Evolutionary conservation across 257 asterid genomes (phyloP).

Genomic region (Solanum infundibuliforme): DNA sequence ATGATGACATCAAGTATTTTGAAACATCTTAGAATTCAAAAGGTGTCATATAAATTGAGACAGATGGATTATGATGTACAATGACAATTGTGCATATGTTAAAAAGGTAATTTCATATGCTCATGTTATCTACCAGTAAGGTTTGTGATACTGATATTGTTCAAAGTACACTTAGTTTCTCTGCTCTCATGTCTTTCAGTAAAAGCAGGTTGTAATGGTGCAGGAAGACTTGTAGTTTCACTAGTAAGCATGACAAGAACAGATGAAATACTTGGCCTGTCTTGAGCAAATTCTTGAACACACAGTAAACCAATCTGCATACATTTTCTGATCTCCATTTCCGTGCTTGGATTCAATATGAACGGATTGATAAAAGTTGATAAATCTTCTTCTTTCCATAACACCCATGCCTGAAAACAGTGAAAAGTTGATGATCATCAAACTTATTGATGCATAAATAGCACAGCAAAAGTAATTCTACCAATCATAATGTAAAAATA

Average conservation of each 20-base stretch:
- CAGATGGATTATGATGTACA: background rate
- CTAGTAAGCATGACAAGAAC: constrained; percentile 36
- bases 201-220: constrained; percentile 31
- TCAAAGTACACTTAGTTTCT: background rate
- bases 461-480: too few relatives aligned
- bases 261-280: constrained; percentile 40
- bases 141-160: background rate
- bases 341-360: constrained; percentile 13
- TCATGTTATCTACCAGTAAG: background rate
- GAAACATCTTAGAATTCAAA: background rate
- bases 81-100: background rate
- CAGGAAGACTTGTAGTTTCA: constrained; percentile 17
- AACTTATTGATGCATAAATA: background rate
- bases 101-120: too few relatives aligned
- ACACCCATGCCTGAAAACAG: constrained; percentile 43
- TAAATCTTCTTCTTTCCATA: constrained; percentile 30
- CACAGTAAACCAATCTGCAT: constrained; percentile 44
- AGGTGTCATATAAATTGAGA: background rate
- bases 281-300: constrained; percentile 36
- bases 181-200: constrained; percentile 10
- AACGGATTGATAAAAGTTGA: constrained; percentile 29
- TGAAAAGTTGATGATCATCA: background rate
- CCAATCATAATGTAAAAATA: too few relatives aligned
- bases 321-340: constrained; percentile 22
- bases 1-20: background rate